Evolutionary conservation across 2,329 filamentous ascomycete species (phyloP), one percentile per base, ranked within the genome.

Genomic region (Colletotrichum sublineola): DNA sequence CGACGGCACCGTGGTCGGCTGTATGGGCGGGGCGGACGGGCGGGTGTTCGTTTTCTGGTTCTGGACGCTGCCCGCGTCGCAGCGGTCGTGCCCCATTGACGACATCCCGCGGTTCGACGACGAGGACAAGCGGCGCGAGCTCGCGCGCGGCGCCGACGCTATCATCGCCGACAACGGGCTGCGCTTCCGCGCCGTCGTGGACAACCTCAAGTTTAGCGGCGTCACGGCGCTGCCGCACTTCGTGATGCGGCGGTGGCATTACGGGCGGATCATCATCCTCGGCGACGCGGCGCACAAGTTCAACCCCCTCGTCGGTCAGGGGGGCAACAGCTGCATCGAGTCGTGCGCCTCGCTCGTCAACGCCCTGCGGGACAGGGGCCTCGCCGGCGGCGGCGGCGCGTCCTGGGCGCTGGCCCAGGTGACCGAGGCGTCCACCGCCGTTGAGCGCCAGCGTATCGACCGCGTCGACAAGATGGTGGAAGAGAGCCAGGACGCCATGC

Each of bases 271-370:
- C 14, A 61, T 81, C 3, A 74, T 75, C n/a, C 71, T 82, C 1
- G 81, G 81, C 2, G 81, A 82, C 60, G 75, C 80, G 1, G 77
- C 74, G 5, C 81, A 82, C 68, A 83, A 82, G 78, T 79, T 79
- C 29, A 78, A 79, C 36, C 78, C 78, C 2, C 74, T 79, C 6
- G 66, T 73, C 38, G 78, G 78, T 9, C 77, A 78, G 57, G 78
- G 78, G 4, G 78, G 71, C 29, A 79, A 79, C 55, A 77, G 75
- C 7, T 78, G 77, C 31, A 76, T 80, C 31, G 78, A 79, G 58
- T 75, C 77, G 2, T 74, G 70, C 18, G 76, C 75, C 5, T 75
- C 76, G 42, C 74, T 79, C 11, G 31, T 79, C 24, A 78, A 79
- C 44, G 75, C 75, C 3, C 67, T 79, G 15, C 53, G 56, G 42